These are phyloP conservation scores for Saccharomyces hybrid DNA, from an alignment of 1,139 yeast species.

Conservation along the genomic window DNA sequence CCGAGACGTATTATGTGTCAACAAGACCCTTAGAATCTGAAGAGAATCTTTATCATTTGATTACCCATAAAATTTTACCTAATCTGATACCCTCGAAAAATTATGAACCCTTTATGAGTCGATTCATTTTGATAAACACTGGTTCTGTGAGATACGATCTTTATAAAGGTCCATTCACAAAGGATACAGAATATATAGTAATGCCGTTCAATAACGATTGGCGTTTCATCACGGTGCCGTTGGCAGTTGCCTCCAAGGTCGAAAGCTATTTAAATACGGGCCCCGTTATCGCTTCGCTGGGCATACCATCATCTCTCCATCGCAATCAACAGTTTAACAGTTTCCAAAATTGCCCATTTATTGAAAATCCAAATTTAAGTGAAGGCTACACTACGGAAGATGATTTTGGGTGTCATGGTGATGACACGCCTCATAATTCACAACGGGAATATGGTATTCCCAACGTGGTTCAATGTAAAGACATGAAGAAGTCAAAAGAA, in stretches of 20 bases:
- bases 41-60: slow-evolving; percentile 52
- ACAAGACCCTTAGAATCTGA: slow-evolving; percentile 60
- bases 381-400: slow-evolving; percentile 75
- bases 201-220: slow-evolving; percentile 83
- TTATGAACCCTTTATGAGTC: slow-evolving; percentile 32
- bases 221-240: slow-evolving; percentile 37
- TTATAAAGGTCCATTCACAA: slow-evolving; percentile 77
- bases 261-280: slow-evolving; percentile 28
- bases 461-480: slow-evolving; percentile 55
- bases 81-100: slow-evolving; percentile 36
- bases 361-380: slow-evolving; percentile 22
- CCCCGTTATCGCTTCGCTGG: slow-evolving; percentile 16
- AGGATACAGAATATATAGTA: slow-evolving; percentile 72
- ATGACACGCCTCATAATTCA: slow-evolving; percentile 73
- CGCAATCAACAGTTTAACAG: not conserved
- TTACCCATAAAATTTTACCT: slow-evolving; percentile 54
- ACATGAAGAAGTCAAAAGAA: slow-evolving; percentile 16
- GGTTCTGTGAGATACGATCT: slow-evolving; percentile 88
- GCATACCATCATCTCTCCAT: slow-evolving; percentile 14
- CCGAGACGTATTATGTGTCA: slow-evolving; percentile 57
- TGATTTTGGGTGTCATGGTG: slow-evolving; percentile 80
- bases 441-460: slow-evolving; percentile 58
- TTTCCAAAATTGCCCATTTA: slow-evolving; percentile 22
- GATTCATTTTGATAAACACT: slow-evolving; percentile 70
- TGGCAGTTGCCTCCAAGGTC: slow-evolving; percentile 26